Evolutionary conservation across 805 yeast species (phyloP), one percentile per base, ranked within the genome.

Genomic region (Candida coleopterorum): DNA sequence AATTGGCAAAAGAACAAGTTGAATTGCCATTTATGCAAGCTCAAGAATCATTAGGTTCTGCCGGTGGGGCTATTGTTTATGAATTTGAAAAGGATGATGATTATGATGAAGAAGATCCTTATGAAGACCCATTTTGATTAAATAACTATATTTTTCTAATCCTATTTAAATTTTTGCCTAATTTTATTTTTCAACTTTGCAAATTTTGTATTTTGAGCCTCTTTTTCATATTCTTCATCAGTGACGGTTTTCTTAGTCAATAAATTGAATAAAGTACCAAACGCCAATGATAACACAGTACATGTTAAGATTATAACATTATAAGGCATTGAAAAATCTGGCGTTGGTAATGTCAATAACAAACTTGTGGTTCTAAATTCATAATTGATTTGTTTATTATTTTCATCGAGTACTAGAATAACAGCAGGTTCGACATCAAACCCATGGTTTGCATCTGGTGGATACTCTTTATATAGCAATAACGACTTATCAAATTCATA

Each of bases 381-480:
- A 47, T 82, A 81, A 6, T 26, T 37, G 10, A 36, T 42, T 14
- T 41, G 27, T 9, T 49, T 40, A 10, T 54, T 53, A 21, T 48
- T 39, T n/a, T n/a, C n/a, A 9, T 59, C 56, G 7, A 79, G 35
- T 0, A 85, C 74, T 2, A 82, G 73, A 9, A 87, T 69, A 9
- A 86, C 82, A 4, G 95, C 95, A 0, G 97, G 95, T 17, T 93
- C 93, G 29, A 93, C 78, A 41, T 89, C 90, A 60, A 93, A 93
- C 1, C 98, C 98, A 50, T 93, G 97, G 56, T 93, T 93, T 2
- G 98, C 97, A 66, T 93, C 98, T 1, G 98, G 98, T n/a, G 98
- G 98, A 52, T 93, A 93, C 56, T 93, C 97, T 3, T 88, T 84
- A 42, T 85, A 79, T 39, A 81, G 72, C 21, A 93, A 68, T 54